phyloP scores from a whole-genome alignment of 192 early-diverging fungal genomes.

The Haplosporangium gracile region DNA sequence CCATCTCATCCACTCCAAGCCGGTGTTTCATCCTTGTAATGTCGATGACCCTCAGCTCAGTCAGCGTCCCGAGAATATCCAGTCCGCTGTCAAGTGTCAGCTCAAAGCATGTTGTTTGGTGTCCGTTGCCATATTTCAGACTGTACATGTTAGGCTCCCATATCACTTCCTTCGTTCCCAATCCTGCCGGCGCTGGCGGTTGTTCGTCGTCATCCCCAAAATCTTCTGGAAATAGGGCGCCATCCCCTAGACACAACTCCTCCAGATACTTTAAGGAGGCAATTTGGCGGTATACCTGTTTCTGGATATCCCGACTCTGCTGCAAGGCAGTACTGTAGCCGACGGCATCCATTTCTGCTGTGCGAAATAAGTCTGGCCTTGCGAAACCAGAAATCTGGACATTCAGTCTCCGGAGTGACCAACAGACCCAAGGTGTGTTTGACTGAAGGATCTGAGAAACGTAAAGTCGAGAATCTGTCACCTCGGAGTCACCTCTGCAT shows the following conservation, averaged over 20 bases:
- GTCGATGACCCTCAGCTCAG: not conserved
- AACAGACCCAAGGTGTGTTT: slow-evolving; percentile 14
- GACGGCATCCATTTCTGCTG: not conserved
- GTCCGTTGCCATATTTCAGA: not conserved
- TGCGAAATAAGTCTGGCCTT: not conserved
- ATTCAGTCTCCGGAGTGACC: slow-evolving; percentile 14
- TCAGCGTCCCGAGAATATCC: not conserved
- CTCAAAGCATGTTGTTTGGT: not conserved
- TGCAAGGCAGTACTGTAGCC: not conserved
- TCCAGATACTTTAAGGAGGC: not conserved
- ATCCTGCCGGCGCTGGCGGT: not conserved
- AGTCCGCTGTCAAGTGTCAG: not conserved
- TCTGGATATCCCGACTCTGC: not conserved
- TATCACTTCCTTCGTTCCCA: not conserved
- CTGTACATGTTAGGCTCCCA: not conserved
- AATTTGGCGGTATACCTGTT: not conserved
- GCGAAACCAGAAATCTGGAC: slow-evolving; percentile 23
- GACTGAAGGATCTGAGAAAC: not conserved
- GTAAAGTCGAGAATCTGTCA: not conserved
- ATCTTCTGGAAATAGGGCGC: not conserved
- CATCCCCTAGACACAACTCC: not conserved
- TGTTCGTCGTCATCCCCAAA: not conserved
- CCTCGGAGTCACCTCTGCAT: not conserved
- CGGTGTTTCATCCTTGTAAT: not conserved
- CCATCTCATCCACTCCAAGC: not conserved